Evolutionary conservation across 495 filamentous ascomycete genomes (phyloP).

Genomic region (Aspergillus carlsbadensis): DNA sequence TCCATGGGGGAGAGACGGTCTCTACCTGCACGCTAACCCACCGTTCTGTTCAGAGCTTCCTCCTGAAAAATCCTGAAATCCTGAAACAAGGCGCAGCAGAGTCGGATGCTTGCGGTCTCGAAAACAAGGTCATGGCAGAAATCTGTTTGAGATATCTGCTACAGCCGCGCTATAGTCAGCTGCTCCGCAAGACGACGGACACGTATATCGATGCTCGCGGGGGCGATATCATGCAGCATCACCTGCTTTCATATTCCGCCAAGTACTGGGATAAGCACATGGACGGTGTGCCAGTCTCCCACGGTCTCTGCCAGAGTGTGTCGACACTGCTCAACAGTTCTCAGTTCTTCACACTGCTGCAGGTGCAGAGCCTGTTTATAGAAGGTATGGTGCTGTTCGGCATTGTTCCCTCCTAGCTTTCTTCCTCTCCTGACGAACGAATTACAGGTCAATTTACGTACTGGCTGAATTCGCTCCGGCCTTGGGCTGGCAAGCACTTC

Average conservation of each 20-base stretch:
- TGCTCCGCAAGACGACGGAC: not conserved
- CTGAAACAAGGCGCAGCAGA: not conserved
- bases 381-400: not conserved
- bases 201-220: not conserved
- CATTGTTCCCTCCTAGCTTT: not conserved
- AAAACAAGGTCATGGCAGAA: not conserved
- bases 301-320: not conserved
- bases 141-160: not conserved
- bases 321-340: not conserved
- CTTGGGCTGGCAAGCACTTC: not conserved
- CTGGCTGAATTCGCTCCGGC: not conserved
- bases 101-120: not conserved
- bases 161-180: not conserved
- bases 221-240: not conserved
- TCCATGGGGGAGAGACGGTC: not conserved
- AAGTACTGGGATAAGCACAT: conserved; percentile 8
- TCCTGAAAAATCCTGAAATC: conserved; percentile 3
- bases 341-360: conserved; percentile 2
- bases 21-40: not conserved
- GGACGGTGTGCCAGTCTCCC: not conserved
- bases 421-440: too few species aligned
- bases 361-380: conserved; percentile 1
- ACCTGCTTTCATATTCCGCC: not conserved
- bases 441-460: not conserved
- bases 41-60: conserved; percentile 1